Conservation (phyloP, 495 filamentous ascomycete genomes). For the Aspergillus incahuasiensis region DNA sequence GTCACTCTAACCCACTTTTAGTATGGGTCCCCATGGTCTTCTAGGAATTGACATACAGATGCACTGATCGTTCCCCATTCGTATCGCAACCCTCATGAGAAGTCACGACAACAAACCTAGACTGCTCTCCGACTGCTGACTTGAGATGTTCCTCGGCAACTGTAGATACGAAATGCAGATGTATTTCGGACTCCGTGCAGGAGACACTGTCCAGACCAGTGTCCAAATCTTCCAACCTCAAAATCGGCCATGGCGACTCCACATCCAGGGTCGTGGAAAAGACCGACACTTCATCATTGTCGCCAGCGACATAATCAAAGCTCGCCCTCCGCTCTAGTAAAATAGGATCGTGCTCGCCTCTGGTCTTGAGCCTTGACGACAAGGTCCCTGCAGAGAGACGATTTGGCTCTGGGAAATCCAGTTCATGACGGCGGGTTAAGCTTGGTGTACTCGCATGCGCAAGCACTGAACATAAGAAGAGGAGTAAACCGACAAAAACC, state of each 20-base stretch:
- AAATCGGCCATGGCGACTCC: constrained; percentile 19
- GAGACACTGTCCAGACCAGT: constrained; percentile 16
- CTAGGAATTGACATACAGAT: constrained; percentile 16
- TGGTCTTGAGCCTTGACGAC: not conserved
- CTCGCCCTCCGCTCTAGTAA: not conserved
- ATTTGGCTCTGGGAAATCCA: not conserved
- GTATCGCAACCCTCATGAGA: constrained; percentile 27
- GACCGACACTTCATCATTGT: not conserved
- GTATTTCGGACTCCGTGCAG: constrained; percentile 16
- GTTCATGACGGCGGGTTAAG: not conserved
- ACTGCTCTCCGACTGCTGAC: constrained; percentile 5
- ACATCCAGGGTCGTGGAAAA: constrained; percentile 13
- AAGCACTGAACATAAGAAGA: not conserved
- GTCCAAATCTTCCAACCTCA: constrained; percentile 27
- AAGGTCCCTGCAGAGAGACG: constrained; percentile 9
- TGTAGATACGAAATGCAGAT: constrained; percentile 14
- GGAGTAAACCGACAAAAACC: not conserved
- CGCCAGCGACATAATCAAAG: constrained; percentile 7
- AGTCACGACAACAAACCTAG: constrained; percentile 23
- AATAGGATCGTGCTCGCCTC: not conserved
- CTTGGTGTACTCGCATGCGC: not conserved
- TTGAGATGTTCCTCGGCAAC: not conserved
- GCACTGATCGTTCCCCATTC: constrained; percentile 22
- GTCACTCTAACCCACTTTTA: constrained; percentile 2
- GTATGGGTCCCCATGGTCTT: not conserved